Evolutionary conservation across 352 stramenopile genomes (phyloP), one percentile per base, ranked within the genome.

Genomic region (Phytophthora hybrid): DNA sequence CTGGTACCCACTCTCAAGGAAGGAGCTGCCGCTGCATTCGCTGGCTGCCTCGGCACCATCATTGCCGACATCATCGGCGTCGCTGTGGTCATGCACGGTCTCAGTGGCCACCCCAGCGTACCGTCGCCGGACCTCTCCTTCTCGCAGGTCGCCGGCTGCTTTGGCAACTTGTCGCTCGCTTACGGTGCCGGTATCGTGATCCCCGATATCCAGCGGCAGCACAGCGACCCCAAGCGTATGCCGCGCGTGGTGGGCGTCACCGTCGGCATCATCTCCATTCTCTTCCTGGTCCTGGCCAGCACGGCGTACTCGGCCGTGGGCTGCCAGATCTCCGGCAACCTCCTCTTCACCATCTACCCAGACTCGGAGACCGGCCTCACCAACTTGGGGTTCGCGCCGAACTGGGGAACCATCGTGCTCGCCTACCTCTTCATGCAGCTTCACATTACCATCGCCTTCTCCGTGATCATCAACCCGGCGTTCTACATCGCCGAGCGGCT

Each of bases 371-470:
- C 68, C 3, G 78, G 69, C 2, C 57, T 83, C 51, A 79, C 74
- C 18, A 63, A 67, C 13, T 69, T 89, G 44, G 81, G 81, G 11
- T 89, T 90, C 31, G 56, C 54, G 11, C 65, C 82, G 7, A 55
- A 78, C 63, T 73, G 80, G 31, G 82, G 82, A 0, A 67, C 71
- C 19, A 66, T 87, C 19, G 70, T 85, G 37, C 68, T 86, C 60
- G 80, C 76, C 59, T 89, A 81, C 47, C 23, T 82, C 52, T 83
- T 81, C 73, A 90, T 90, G 82, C 81, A 88, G 58, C 39, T 90
- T 34, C 83, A 88, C 66, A 82, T 90, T 44, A 77, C 79, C 3
- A 84, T 90, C 59, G 83, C 83, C 3, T 90, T 90, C 52, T 76
- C 77, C 2, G 73, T 79, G 19, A 59, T 90, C 56, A 61, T 90